These are phyloP conservation scores for Fraxinus ornus DNA, from an alignment of 305 asterid species.

Conservation along the genomic window DNA sequence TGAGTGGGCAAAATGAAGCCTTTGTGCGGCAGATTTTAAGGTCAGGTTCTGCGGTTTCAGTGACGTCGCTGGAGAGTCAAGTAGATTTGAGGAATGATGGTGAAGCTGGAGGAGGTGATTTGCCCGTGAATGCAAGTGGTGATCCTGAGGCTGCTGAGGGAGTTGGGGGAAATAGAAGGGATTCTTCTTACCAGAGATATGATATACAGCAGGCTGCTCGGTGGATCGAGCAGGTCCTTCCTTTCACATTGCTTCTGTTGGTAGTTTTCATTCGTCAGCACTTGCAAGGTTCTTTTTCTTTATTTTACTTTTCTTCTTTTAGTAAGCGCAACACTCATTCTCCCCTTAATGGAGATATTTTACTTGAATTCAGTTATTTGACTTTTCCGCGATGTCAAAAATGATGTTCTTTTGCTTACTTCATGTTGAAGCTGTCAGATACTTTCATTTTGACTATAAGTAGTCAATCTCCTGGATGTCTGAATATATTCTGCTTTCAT, in stretches of 20 bases:
- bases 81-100: conserved; percentile 41
- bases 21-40: conserved; percentile 49
- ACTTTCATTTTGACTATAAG: background rate
- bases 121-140: conserved; percentile 28
- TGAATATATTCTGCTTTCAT: background rate
- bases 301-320: conserved; percentile 15
- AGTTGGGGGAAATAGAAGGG: conserved; percentile 50
- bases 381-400: background rate
- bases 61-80: conserved; percentile 56
- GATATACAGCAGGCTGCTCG: conserved; percentile 83
- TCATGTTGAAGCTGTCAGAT: conserved; percentile 1
- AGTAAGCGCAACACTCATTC: background rate
- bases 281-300: conserved; percentile 60
- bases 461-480: background rate
- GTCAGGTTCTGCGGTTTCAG: conserved; percentile 45
- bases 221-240: conserved; percentile 82
- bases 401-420: background rate
- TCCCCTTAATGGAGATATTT: background rate
- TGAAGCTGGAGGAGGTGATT: conserved; percentile 43
- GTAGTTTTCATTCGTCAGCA: conserved; percentile 83
- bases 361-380: background rate
- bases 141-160: conserved; percentile 46
- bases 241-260: conserved; percentile 74
- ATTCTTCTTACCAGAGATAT: conserved; percentile 71
- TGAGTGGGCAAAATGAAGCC: conserved; percentile 36